Base-by-base conservation (phyloP, 1,139 yeast genomes). In the Saccharomyces pastorianus region DNA sequence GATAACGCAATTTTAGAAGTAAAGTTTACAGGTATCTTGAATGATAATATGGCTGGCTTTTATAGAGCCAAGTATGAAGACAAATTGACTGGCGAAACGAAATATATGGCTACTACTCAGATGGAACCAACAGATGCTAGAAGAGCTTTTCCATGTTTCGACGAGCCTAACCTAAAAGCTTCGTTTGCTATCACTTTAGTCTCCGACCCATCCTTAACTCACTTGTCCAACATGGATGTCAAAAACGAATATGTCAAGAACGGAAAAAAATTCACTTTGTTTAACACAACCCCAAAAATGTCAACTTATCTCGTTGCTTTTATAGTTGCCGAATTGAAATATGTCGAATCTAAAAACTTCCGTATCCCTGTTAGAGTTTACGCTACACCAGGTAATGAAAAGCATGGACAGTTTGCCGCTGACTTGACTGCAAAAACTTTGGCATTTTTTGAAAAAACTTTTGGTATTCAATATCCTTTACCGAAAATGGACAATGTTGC, bases 81-180 rank as follows among this genome's bases (percentile, higher is more conserved):
- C 59, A 71, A 73, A 51, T 78, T 79, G 60, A 74, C 83, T 53
- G 90, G 87, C 8, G 76, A 76, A 58, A 76, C 79, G 50, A 82
- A 83, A 65, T 80, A 78, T 59, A 79, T 85, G 76, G 84, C 88
- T 49, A 82, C 91, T 42, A 87, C 95, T 48, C 95, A 87, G 72
- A 85, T 87, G 78, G 95, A 87, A 71, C 87, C 95, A 34, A 85
- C 91, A 29, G 91, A 86, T 68, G 89, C 91, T 52, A 83, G 95
- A 70, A 78, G 89, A 64, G 91, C 95, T 0, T 84, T 87, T 73
- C 95, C 95, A 17, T 85, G 88, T 66, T 81, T 85, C 60, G 95
- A 86, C 68, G 95, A 87, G 68, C 95, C 95, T 28, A 79, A 81
- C 54, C 75, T 84, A 58, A 87, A 87, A 71, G 88, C 95, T 7